Base-by-base conservation (phyloP, 768 basidiomycete genomes). In the Pleurotus citrinopileatus region DNA sequence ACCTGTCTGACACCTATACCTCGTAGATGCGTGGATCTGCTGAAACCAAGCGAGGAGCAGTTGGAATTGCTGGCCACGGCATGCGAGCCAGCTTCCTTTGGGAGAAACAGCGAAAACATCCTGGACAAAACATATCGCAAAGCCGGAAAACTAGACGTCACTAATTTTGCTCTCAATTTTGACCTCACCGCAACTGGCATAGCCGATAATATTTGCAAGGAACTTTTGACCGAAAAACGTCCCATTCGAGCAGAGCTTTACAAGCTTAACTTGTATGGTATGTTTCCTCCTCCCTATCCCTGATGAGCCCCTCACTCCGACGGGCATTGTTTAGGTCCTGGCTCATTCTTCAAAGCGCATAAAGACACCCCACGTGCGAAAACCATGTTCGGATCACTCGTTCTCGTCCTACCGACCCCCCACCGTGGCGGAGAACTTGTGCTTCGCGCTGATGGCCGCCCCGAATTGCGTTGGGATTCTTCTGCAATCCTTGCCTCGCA, bases 311-410 rank as follows among this genome's bases (percentile, higher is more conserved):
- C 29, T 22, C 6, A 25, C 13, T 10, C 29, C 17, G 6, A 26
- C n/a, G 19, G n/a, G 10, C 32, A 25, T 57, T 22, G 25, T 12
- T 38, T 46, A 77, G 76, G 68, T 1, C 59, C 70, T 42, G 78
- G 67, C 8, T 71, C 71, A 0, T 80, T 78, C 60, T 82, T 81
- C 69, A 79, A 78, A 57, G 36, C 74, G 0, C 80, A 80, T 57
- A 68, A 73, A 37, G 81, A 81, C 54, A 79, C 79, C 0, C 78
- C 76, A 4, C 72, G 73, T 6, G 60, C 65, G 6, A 65, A 67
- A 6, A 58, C 60, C 23, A 80, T 81, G 73, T 75, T 83, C 32
- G 80, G 76, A 1, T 81, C 81, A 1, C 70, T 84, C 7, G 73
- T 82, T 1, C 57, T 82, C 28, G 69, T 77, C n/a, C 71, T 80